phyloP scores from a whole-genome alignment of 1,139 yeast species.

The Candida tetrigidarum region DNA sequence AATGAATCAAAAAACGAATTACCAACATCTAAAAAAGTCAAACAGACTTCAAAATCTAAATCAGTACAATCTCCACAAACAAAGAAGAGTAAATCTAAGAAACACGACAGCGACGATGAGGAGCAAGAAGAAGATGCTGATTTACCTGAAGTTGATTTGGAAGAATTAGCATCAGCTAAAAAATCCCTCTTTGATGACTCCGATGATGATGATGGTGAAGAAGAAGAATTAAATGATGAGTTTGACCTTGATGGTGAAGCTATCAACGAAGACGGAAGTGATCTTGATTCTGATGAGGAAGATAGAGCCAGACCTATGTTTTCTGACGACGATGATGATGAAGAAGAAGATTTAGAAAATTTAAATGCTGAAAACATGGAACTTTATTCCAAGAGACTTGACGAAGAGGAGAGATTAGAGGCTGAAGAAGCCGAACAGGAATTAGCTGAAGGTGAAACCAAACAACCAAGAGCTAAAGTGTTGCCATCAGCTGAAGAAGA shows the following conservation, averaged over 20 bases:
- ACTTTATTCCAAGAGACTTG: constrained; percentile 69
- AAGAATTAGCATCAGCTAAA: constrained; percentile 66
- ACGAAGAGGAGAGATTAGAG: constrained; percentile 72
- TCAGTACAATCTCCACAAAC: constrained; percentile 15
- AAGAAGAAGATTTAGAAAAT: constrained; percentile 71
- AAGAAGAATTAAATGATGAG: constrained; percentile 32
- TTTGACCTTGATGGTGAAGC: constrained; percentile 53
- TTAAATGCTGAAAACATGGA: constrained; percentile 90
- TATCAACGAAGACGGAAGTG: constrained; percentile 59
- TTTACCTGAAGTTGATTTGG: constrained; percentile 66
- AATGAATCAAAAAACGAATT: constrained; percentile 21
- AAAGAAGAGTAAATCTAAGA: neutral
- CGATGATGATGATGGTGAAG: constrained; percentile 62
- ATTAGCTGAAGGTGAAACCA: constrained; percentile 58
- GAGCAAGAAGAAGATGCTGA: constrained; percentile 35
- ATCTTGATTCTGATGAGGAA: constrained; percentile 59
- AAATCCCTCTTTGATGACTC: constrained; percentile 80
- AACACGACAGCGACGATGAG: constrained; percentile 40
- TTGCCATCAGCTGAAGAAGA: constrained; percentile 63
- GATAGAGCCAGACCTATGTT: constrained; percentile 74
- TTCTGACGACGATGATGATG: constrained; percentile 82
- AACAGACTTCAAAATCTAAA: constrained; percentile 17
- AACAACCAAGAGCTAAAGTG: constrained; percentile 73
- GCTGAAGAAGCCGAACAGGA: constrained; percentile 82
- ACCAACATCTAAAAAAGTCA: constrained; percentile 19